Evolutionary conservation across 306 rosid genomes (phyloP).

Genomic region (Sindora glabra): DNA sequence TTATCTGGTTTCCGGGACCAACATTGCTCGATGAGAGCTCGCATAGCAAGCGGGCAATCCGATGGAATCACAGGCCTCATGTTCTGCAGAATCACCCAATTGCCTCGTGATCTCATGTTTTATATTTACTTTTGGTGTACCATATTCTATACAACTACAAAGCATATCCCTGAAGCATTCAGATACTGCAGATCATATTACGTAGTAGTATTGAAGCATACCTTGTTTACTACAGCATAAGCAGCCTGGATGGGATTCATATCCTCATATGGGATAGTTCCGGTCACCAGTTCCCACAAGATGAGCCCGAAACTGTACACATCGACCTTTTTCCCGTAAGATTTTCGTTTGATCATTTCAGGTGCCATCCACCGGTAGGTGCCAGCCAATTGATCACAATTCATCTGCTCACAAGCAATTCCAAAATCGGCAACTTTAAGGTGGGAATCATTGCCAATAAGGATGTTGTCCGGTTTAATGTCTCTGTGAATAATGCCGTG

Average conservation of each 20-base stretch:
- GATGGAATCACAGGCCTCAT: constrained; percentile 62
- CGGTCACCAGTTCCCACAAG: constrained; percentile 88
- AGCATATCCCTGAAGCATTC: not conserved
- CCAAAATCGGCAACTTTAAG: constrained; percentile 95
- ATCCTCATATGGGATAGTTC: constrained; percentile 75
- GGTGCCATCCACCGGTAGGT: constrained; percentile 99
- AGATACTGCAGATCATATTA: not conserved
- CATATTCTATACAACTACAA: not conserved
- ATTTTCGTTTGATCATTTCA: constrained; percentile 85
- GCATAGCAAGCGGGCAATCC: constrained; percentile 58
- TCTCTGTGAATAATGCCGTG: constrained; percentile 86
- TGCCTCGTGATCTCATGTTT: too few relatives aligned
- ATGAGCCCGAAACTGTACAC: constrained; percentile 91
- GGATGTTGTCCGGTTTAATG: constrained; percentile 88
- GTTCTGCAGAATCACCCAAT: constrained; percentile 73
- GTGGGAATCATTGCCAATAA: constrained; percentile 45
- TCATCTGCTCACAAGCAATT: constrained; percentile 77
- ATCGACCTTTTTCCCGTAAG: constrained; percentile 78
- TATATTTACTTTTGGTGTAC: not conserved
- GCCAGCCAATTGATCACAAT: constrained; percentile 70
- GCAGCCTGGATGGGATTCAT: constrained; percentile 99
- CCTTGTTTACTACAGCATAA: constrained; percentile 92
- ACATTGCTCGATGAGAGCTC: constrained; percentile 80
- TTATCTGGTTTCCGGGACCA: constrained; percentile 75
- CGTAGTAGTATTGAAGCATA: constrained; percentile 3